A percentile compares a stretch with the other conserved stretches of the same genome.
Evolutionary conservation across 2,329 filamentous ascomycete genomes (phyloP).

Genomic region (Neonectria punicea): DNA sequence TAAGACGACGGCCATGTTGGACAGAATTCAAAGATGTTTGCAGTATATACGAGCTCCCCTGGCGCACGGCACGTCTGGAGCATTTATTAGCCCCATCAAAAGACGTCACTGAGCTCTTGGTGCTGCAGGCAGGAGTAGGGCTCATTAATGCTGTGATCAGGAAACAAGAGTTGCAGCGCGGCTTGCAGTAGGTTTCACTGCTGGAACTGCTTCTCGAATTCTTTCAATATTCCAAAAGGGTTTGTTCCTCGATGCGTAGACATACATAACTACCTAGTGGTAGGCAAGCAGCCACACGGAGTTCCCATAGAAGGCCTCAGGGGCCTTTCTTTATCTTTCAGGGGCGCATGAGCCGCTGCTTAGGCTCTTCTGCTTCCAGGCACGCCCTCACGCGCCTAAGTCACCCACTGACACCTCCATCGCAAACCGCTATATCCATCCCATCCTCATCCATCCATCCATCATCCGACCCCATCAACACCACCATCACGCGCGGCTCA

Average conservation of each 20-base stretch:
- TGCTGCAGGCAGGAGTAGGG: constrained; percentile 3
- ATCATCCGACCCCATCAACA: not conserved
- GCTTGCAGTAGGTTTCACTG: not conserved
- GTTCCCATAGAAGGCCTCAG: not conserved
- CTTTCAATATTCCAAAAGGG: not conserved
- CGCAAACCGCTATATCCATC: not conserved
- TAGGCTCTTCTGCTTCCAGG: not conserved
- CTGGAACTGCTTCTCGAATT: not conserved
- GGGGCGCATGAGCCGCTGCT: not conserved
- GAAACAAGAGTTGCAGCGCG: not conserved
- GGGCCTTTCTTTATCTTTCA: not conserved
- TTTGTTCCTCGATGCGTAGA: not conserved
- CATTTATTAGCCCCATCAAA: not conserved
- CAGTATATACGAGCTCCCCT: not conserved
- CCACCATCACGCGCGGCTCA: not conserved
- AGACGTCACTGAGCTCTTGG: constrained; percentile 18
- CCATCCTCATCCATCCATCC: not conserved
- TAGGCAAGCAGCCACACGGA: not conserved
- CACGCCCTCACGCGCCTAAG: not conserved
- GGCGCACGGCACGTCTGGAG: not conserved
- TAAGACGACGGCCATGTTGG: not conserved
- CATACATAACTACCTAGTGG: too few species aligned
- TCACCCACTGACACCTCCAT: not conserved
- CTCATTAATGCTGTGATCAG: not conserved
- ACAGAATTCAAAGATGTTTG: not conserved